Evolutionary conservation across 495 filamentous ascomycete genomes (phyloP), one percentile per base, ranked within the genome.

Genomic region (Xylaria nigripes): DNA sequence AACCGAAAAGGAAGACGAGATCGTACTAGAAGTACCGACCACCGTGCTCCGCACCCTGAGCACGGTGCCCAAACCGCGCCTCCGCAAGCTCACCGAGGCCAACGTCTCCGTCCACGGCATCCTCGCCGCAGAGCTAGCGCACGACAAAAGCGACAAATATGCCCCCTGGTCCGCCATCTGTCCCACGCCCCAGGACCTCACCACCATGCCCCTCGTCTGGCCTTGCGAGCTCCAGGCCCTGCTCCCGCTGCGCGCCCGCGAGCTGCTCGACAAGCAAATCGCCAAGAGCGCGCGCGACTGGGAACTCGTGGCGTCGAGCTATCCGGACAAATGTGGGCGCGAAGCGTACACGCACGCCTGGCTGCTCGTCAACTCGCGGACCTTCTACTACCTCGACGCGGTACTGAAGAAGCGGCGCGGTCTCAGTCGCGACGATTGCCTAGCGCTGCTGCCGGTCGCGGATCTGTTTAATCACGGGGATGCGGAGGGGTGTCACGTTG

Each of bases 401-500:
- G 72, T 67, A 3, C 67, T 73, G 44, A 76, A 83, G 50, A 64
- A 75, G 13, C 76, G 81, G 0, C 53, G 53, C 38, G 46, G 52
- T 15, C 6, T 45, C 10, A 62, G 73, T 23, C 71, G 68, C 1
- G 85, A 87, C 61, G 86, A 93, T 66, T 79, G 81, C 45, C 87
- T 94, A 82, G 86, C 82, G 0, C 68, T 96, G 57, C 80, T 86
- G 68, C 90, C 90, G 1, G 89, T 94, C 55, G 82, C 89, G 2
- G 90, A 96, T 70, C 84, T 90, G 53, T 89, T 95, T 70, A 95
- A 96, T 64, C 90, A 93, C 66, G 71, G 75, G 1, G 81, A 85
- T 59, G 67, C 68, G 2, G 82, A 77, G 10, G 53, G 40, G 0
- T 90, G 87, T 55, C 72, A 78, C 47, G 86, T 89, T 3, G 67